Evolutionary conservation across 164 flowering plant species (phyloP), one percentile per base, ranked within the genome.

Genomic region (Vitis labrusca): DNA sequence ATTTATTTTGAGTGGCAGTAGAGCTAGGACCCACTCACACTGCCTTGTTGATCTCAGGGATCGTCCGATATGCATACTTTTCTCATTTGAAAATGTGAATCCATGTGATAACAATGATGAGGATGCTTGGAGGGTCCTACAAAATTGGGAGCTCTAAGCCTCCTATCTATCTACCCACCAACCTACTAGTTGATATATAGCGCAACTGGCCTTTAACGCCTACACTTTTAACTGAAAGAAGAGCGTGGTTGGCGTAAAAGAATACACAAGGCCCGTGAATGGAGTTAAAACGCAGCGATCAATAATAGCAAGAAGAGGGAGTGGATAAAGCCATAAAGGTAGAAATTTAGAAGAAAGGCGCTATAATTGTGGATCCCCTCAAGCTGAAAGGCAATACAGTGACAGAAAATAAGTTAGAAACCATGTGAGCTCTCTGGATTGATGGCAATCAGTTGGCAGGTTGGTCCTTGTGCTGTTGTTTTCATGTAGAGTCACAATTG

Each of bases 401-500:
- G 71, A 66, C 71, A 56, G 30, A 44, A 63, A 54, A 66, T 62
- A 56, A 50, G 70, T 70, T 70, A 37, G 62, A 61, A 48, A 66
- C 66, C 74, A 71, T 70, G 74, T 61, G 71, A 66, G 13, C 57
- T 49, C 23, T 48, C 49, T 47, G 12, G 49, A 2, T 63, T 59
- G 23, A n/a, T 55, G 49, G 27, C 65, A 62, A 62, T n/a, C 3
- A 8, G 50, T 61, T 74, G 61, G 73, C 70, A 47, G 37, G 55
- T 75, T 67, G 50, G 74, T 55, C 9, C 30, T 65, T 50, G 69
- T 71, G 72, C 62, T 65, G 78, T 71, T 71, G 61, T 67, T 76
- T 17, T 75, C 78, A 66, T 16, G 50, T 61, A 44, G 27, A 9
- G 50, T 47, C 68, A 47, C 65, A 7, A 9, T 29, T 32, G 58